phyloP scores from a whole-genome alignment of 2,329 filamentous ascomycete species.

The Fusarium vanettenii region DNA sequence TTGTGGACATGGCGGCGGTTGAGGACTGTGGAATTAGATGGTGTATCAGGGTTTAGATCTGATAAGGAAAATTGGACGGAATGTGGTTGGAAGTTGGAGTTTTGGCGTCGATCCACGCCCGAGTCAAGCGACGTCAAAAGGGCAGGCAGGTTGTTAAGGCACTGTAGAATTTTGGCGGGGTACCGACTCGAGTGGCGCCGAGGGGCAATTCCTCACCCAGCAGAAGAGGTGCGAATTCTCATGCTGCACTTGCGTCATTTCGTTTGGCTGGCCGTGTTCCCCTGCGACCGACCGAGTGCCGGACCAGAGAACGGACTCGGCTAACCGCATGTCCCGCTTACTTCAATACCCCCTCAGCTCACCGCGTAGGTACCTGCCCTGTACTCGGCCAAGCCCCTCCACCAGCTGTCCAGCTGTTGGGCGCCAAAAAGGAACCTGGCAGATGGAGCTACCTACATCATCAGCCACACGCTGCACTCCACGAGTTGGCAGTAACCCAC shows the following conservation, averaged over 20 bases:
- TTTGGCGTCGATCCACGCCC: constrained; percentile 25
- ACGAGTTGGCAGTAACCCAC: constrained; percentile 13
- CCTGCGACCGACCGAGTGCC: constrained; percentile 3
- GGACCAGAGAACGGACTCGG: background rate
- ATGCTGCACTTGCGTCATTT: constrained; percentile 44
- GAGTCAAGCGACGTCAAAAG: constrained; percentile 23
- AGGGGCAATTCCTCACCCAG: constrained; percentile 31
- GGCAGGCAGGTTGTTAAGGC: background rate
- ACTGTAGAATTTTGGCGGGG: constrained; percentile 41
- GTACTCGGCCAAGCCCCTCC: background rate
- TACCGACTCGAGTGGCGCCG: constrained; percentile 20
- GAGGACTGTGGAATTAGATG: constrained; percentile 13
- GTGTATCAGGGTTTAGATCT: constrained; percentile 25
- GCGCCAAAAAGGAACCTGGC: constrained; percentile 3
- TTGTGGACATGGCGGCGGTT: constrained; percentile 71
- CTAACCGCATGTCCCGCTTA: background rate
- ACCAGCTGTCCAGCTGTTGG: background rate
- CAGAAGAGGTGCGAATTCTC: constrained; percentile 11
- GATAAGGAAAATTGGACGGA: constrained; percentile 27
- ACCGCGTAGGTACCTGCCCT: background rate
- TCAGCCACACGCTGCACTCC: constrained; percentile 41
- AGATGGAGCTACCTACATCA: constrained; percentile 41
- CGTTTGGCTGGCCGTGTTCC: constrained; percentile 14
- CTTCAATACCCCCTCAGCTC: background rate
- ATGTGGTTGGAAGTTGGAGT: constrained; percentile 17